phyloP scores from a whole-genome alignment of 306 rosid genomes.

The Fragaria iinumae region DNA sequence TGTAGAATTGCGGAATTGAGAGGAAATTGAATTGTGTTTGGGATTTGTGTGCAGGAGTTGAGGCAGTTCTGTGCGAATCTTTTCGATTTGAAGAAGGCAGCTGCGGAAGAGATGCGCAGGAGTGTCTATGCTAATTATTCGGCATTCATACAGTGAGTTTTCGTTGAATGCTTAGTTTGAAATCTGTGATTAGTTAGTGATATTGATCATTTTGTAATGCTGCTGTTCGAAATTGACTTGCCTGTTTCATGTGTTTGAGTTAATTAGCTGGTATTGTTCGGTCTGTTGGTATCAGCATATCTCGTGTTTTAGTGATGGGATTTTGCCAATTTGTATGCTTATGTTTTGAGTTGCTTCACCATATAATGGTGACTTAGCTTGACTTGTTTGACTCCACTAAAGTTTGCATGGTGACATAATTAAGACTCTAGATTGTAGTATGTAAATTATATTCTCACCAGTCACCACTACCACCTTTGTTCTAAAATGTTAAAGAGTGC shows the following conservation, averaged over 20 bases:
- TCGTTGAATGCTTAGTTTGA: slow-evolving; percentile 14
- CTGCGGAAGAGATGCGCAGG: slow-evolving; percentile 98
- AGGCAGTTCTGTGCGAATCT: slow-evolving; percentile 87
- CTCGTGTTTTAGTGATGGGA: not conserved
- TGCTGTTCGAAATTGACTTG: not conserved
- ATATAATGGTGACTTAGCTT: not conserved
- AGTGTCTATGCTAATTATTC: slow-evolving; percentile 98
- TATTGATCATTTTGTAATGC: not conserved
- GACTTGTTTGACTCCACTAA: not conserved
- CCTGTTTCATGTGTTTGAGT: not conserved
- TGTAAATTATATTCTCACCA: not conserved
- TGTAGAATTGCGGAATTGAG: not conserved
- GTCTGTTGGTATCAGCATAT: not conserved
- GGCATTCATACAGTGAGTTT: slow-evolving; percentile 88
- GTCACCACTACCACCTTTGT: not conserved
- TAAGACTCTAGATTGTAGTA: not conserved
- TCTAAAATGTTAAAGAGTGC: not conserved
- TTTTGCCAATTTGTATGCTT: not conserved
- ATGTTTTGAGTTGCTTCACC: not conserved
- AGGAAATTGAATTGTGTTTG: slow-evolving; percentile 1
- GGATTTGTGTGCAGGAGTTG: slow-evolving; percentile 61
- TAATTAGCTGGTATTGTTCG: not conserved
- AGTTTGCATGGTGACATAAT: not conserved
- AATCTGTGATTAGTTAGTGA: not conserved
- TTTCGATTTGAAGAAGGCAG: slow-evolving; percentile 81